Base-by-base conservation (phyloP, 1,284 basidiomycete species). In the Flammula alnicola region DNA sequence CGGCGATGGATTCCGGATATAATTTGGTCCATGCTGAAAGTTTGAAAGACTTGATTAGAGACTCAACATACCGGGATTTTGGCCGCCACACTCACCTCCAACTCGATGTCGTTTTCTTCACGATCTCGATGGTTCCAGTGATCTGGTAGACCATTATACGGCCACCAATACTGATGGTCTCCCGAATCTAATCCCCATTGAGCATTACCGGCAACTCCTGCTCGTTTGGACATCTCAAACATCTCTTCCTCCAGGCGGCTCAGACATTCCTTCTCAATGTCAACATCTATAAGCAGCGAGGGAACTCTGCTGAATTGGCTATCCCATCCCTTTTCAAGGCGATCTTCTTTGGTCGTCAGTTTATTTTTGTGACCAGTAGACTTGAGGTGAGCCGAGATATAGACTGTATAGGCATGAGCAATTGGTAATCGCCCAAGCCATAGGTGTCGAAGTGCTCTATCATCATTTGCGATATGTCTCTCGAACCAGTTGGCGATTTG, bases 281-380 rank as follows among this genome's bases (percentile, higher is more conserved):
- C 17, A 5, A 36, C 14, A 5, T 17, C 33, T 36, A 1, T 63
- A 60, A n/a, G n/a, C n/a, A n/a, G n/a, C n/a, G n/a, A n/a, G n/a
- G n/a, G n/a, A n/a, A n/a, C n/a, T n/a, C n/a, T n/a, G n/a, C n/a
- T n/a, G n/a, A n/a, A n/a, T n/a, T n/a, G n/a, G n/a, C n/a, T n/a
- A n/a, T n/a, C n/a, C n/a, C n/a, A n/a, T n/a, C n/a, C n/a, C n/a
- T n/a, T n/a, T n/a, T n/a, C n/a, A n/a, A n/a, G n/a, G n/a, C n/a
- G n/a, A n/a, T n/a, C n/a, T n/a, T n/a, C n/a, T n/a, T n/a, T n/a
- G n/a, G n/a, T n/a, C n/a, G n/a, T n/a, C n/a, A n/a, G n/a, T n/a
- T n/a, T n/a, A n/a, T n/a, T n/a, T n/a, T 39, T 26, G 52, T 33
- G 16, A 25, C 7, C 8, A 3, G 3, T 30, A 1, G 23, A 5